Base-by-base conservation (phyloP, 139 green algal genomes). In the Nannochloris sp. region DNA sequence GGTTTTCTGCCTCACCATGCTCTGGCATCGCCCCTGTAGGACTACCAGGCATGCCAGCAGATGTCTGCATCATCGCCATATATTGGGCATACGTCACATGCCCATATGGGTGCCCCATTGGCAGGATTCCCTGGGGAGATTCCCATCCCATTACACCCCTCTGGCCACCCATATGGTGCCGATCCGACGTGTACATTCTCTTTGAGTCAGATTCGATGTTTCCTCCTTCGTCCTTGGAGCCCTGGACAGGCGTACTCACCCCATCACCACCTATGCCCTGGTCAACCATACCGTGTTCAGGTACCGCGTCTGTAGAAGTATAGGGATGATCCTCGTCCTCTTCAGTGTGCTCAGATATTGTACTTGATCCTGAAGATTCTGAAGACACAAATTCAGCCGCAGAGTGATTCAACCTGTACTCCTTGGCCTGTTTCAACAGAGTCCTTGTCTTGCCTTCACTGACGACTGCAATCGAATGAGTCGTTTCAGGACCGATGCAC, bases 311-410 rank as follows among this genome's bases (percentile, higher is more conserved):
- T 23, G 17, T 11, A 1, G 46, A 2, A 53, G 16, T 53, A 28
- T 53, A 20, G 5, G 33, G 33, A 6, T 53, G 46, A 8, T 53
- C 46, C 6, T 20, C 46, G 16, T 53, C 46, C n/a, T 53, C 46
- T 53, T 53, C 46, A 53, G 17, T 53, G 3, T 53, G 46, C 12
- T 49, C 25, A 51, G 14, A 17, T 17, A 25, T 57, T 12, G 11
- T 59, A 17, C 20, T 25, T 49, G 57, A 23, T 31, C 11, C 16
- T 12, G 20, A 29, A 31, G 58, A 64, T 6, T 31, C 20, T 29
- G 58, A 64, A 29, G 58, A 64, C 25, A 64, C 20, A 51, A 64
- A 64, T 23, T 64, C 58, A 29, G 25, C 23, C 14, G 58, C 58
- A 64, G 20, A 29, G 56, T 29, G 58, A 28, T 64, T 64, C 12